Evolutionary conservation across 2,329 filamentous ascomycete species (phyloP).

Genomic region (Penicillium brevicompactum): DNA sequence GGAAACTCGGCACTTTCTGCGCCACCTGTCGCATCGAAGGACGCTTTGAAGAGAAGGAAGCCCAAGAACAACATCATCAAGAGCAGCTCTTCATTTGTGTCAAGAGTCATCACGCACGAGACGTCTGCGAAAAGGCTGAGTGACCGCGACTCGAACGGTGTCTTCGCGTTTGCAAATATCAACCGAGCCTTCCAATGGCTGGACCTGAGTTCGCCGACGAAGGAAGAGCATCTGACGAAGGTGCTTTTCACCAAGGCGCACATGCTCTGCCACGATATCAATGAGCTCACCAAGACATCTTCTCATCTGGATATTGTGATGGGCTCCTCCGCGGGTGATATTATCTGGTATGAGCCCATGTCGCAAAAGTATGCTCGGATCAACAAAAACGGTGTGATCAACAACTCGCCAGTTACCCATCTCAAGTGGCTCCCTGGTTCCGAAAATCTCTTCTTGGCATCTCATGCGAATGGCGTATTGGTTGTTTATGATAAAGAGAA

Average conservation of each 20-base stretch:
- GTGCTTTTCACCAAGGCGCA: slow-evolving; percentile 97
- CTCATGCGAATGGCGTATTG: slow-evolving; percentile 86
- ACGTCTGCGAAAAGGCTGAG: slow-evolving; percentile 73
- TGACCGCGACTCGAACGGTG: slow-evolving; percentile 75
- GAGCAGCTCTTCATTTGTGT: slow-evolving; percentile 98
- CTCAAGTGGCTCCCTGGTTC: slow-evolving; percentile 94
- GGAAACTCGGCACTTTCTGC: slow-evolving; percentile 72
- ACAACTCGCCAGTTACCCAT: slow-evolving; percentile 78
- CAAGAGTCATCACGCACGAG: slow-evolving; percentile 91
- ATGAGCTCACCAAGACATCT: slow-evolving; percentile 74
- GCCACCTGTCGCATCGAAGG: slow-evolving; percentile 62
- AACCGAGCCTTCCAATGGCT: slow-evolving; percentile 97
- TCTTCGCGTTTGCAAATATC: slow-evolving; percentile 93
- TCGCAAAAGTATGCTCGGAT: slow-evolving; percentile 92
- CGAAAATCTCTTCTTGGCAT: slow-evolving; percentile 87
- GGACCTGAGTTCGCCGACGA: slow-evolving; percentile 70
- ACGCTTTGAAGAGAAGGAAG: slow-evolving; percentile 74
- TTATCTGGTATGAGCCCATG: slow-evolving; percentile 98
- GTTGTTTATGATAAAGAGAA: slow-evolving; percentile 98
- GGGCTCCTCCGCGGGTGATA: slow-evolving; percentile 94
- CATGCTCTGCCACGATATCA: slow-evolving; percentile 91
- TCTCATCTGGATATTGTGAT: slow-evolving; percentile 88
- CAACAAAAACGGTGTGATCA: slow-evolving; percentile 96
- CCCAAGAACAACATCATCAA: slow-evolving; percentile 98
- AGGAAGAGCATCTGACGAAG: slow-evolving; percentile 90